phyloP scores from a whole-genome alignment of 2,329 filamentous ascomycete genomes.

The Sclerotinia nivalis region DNA sequence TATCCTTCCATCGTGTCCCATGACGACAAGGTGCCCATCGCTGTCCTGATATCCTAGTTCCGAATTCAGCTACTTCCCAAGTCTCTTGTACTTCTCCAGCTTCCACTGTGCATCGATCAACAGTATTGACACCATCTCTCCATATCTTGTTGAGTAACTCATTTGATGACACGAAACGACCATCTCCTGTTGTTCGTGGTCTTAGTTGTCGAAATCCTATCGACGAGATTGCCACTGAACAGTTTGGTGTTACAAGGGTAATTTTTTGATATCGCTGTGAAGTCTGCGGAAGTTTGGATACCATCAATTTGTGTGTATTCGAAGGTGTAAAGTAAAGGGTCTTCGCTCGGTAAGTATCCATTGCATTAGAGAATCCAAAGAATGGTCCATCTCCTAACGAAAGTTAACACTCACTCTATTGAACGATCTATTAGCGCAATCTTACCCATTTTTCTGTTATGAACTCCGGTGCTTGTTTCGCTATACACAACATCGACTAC shows the following conservation, averaged over 20 bases:
- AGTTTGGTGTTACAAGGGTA: conserved; percentile 31
- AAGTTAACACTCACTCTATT: conserved; percentile 13
- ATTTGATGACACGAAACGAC: conserved; percentile 31
- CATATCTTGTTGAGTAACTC: conserved; percentile 33
- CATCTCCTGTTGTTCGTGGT: conserved; percentile 24
- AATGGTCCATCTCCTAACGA: conserved; percentile 34
- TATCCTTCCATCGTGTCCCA: conserved; percentile 13
- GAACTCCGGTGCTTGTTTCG: conserved; percentile 31
- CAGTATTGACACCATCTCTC: conserved; percentile 27
- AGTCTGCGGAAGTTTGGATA: conserved; percentile 29
- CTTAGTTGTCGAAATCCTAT: conserved; percentile 30
- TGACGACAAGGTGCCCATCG: conserved; percentile 9
- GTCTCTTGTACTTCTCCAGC: conserved; percentile 15
- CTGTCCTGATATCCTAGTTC: conserved; percentile 14
- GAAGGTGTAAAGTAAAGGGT: conserved; percentile 26
- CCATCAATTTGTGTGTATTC: conserved; percentile 16
- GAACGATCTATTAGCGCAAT: neutral
- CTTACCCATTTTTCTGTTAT: conserved; percentile 27
- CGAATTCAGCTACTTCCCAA: conserved; percentile 11
- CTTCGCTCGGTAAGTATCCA: conserved; percentile 33
- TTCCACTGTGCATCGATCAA: conserved; percentile 14
- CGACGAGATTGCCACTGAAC: conserved; percentile 28
- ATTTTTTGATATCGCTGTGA: conserved; percentile 34
- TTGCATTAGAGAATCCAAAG: conserved; percentile 36
- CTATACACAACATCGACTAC: conserved; percentile 33